These are phyloP conservation scores for Lactarius deliciosus DNA, from an alignment of 768 basidiomycete species.

Conservation along the genomic window DNA sequence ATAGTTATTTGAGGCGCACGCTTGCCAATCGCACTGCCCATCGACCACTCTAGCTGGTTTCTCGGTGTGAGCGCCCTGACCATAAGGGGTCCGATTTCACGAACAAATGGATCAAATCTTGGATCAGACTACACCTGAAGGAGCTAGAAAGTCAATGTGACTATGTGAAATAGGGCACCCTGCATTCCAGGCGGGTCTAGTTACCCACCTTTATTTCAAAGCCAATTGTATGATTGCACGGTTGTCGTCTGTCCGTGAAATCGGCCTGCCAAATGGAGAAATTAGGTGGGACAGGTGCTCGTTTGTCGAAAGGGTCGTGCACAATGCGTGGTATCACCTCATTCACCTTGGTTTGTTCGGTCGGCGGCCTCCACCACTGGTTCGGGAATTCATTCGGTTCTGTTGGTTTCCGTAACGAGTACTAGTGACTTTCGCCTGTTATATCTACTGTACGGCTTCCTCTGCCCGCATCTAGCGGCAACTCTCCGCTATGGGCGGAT, in stretches of 20 bases:
- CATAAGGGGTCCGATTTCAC: not conserved
- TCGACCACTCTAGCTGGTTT: not conserved
- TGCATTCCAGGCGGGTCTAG: not conserved
- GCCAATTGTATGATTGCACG: not conserved
- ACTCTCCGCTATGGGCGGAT: slow-evolving; percentile 3
- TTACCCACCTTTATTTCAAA: not conserved
- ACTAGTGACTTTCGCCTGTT: not conserved
- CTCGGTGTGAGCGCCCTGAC: not conserved
- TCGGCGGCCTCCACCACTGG: not conserved
- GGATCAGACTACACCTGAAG: not conserved
- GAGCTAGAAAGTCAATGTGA: slow-evolving; percentile 2
- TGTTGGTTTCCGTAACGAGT: not conserved
- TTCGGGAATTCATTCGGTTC: not conserved
- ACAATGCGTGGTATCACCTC: not conserved
- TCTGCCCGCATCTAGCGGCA: not conserved
- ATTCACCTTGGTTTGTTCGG: not conserved
- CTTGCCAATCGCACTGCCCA: not conserved
- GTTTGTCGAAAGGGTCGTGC: not conserved
- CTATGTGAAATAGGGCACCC: not conserved
- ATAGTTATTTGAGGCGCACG: not conserved
- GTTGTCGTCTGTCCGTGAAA: slow-evolving; percentile 6
- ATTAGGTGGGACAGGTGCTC: slow-evolving; percentile 6
- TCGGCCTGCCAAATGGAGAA: not conserved
- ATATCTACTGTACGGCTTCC: not conserved
- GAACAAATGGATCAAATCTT: not conserved